Evolutionary conservation across 257 asterid species (phyloP).

Genomic region (Nicotiana obtusifolia): DNA sequence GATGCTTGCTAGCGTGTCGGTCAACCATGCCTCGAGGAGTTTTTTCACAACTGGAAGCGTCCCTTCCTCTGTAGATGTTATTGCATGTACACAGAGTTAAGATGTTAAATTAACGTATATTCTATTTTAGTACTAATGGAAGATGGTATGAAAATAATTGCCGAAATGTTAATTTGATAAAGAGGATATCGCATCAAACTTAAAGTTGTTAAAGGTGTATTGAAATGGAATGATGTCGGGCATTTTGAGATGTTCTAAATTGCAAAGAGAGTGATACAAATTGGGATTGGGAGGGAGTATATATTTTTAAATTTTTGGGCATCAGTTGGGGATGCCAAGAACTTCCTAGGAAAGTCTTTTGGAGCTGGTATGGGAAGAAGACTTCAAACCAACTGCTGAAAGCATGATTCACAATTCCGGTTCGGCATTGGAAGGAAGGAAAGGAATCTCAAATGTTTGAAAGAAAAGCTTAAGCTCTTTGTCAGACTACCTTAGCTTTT

Average conservation of each 20-base stretch:
- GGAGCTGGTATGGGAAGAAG: not conserved
- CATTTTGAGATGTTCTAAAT: not conserved
- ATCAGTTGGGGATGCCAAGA: not conserved
- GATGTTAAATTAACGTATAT: not conserved
- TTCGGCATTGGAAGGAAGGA: not conserved
- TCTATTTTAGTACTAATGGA: not conserved
- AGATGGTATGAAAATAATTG: not conserved
- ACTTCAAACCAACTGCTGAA: not conserved
- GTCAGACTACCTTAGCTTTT: no score
- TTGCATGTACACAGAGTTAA: not conserved
- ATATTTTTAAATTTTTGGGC: not conserved
- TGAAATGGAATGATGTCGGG: not conserved
- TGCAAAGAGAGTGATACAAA: not conserved
- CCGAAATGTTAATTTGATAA: not conserved
- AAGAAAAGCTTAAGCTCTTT: not conserved
- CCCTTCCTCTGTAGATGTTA: no score
- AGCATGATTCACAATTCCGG: not conserved
- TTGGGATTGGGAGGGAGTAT: not conserved
- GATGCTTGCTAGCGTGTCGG: no score
- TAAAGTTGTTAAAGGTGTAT: not conserved
- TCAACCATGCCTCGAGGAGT: no score
- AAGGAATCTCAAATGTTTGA: not conserved
- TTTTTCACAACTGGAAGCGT: no score
- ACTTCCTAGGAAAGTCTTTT: not conserved
- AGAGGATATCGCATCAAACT: not conserved